Evolutionary conservation across 345 rosid genomes (phyloP), one percentile per base, ranked within the genome.

Genomic region (Eucalyptus pumila): DNA sequence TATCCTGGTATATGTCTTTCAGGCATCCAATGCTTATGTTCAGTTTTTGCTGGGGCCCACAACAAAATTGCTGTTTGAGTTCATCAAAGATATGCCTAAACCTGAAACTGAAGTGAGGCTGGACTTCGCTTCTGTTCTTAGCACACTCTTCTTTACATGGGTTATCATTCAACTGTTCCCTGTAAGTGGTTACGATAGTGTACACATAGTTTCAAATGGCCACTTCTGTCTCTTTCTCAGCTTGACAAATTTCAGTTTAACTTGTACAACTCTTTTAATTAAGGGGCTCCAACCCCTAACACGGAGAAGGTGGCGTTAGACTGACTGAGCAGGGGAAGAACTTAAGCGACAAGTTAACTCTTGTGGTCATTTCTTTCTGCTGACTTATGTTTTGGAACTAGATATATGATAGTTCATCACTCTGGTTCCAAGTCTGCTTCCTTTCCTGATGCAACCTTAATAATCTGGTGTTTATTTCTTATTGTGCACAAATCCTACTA

Each of bases 21-120:
- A 98, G 99, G 99, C 90, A 88, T 94, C 99, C 87, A 98, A 95
- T 94, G 96, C 97, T 81, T 98, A 93, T 87, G 95, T 98, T 91
- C 94, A 91, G 89, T 92, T 93, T 88, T 88, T 97, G 91, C 86
- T 15, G 86, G 94, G 94, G 85, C 86, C 93, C 60, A 89, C 92
- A 69, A 86, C 94, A 83, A 92, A 92, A 87, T 91, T 94, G 91
- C 91, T 89, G 21, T 93, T 96, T 89, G 97, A 96, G 69, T 96
- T 91, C 91, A 92, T 95, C 90, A 96, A 96, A 89, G 99, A 96
- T 93, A 95, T 96, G 97, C 99, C 99, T 19, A 95, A 96, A 91
- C 87, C 91, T 81, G 91, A 80, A 91, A 93, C 94, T 42, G 65
- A 88, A 89, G 3, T 93, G 32, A 93, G 91, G 87, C 86, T 96